Percentiles rank a stretch among this genome's conserved stretches.
Evolutionary conservation across 495 filamentous ascomycete species (phyloP).

Genomic region (Durotheca rogersii): DNA sequence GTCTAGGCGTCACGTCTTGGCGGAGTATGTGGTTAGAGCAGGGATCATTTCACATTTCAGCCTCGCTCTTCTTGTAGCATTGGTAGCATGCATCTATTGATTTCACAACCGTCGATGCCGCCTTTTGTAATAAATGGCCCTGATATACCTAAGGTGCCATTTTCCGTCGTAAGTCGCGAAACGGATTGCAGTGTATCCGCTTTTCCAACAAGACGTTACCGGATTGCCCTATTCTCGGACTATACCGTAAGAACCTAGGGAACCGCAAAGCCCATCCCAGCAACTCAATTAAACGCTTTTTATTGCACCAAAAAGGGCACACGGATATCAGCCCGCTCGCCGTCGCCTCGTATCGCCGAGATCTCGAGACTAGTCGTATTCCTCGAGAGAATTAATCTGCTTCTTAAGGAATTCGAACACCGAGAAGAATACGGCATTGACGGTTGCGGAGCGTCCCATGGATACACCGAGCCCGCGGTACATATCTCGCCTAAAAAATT

Average conservation of each 20-base stretch:
- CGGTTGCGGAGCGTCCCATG: slow-evolving; percentile 69
- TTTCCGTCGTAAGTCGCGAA: slow-evolving; percentile 13
- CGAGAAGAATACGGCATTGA: slow-evolving; percentile 80
- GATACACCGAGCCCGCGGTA: slow-evolving; percentile 78
- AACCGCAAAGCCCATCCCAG: slow-evolving; percentile 7
- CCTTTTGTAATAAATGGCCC: neutral
- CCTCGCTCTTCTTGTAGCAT: slow-evolving; percentile 15
- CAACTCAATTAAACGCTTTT: slow-evolving; percentile 16
- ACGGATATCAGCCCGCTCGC: slow-evolving; percentile 9
- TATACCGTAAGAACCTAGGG: slow-evolving; percentile 7
- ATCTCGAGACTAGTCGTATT: slow-evolving; percentile 21
- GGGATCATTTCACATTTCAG: slow-evolving; percentile 6
- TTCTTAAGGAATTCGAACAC: slow-evolving; percentile 77
- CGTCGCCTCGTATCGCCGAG: neutral
- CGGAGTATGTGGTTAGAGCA: slow-evolving; percentile 11
- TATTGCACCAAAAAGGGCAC: slow-evolving; percentile 15
- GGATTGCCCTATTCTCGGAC: slow-evolving; percentile 11
- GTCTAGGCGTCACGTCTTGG: slow-evolving; percentile 10
- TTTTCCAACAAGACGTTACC: slow-evolving; percentile 19
- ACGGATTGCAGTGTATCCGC: slow-evolving; percentile 15
- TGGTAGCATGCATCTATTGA: slow-evolving; percentile 30
- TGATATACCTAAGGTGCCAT: slow-evolving; percentile 10
- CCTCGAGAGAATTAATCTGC: slow-evolving; percentile 60
- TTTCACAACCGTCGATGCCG: slow-evolving; percentile 13
- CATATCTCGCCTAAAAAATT: slow-evolving; percentile 70